These are phyloP conservation scores for Cucumis cinereus DNA, from an alignment of 306 rosid genomes.

Conservation along the genomic window DNA sequence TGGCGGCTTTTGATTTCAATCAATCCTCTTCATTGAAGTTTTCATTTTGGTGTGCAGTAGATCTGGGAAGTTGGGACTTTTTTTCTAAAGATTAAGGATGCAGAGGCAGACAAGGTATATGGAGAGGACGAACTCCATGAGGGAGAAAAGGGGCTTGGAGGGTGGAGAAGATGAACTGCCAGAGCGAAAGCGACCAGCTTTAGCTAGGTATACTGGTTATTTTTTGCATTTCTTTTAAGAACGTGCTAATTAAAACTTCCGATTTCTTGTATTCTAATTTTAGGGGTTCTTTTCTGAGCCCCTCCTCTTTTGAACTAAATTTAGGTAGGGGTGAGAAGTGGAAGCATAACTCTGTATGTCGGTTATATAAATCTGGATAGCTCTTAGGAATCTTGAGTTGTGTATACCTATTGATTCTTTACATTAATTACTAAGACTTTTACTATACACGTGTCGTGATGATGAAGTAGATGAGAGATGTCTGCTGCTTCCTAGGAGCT, in stretches of 20 bases:
- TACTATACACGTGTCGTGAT: background rate
- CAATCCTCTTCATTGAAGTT: background rate
- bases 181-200: constrained; percentile 91
- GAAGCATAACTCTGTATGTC: background rate
- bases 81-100: constrained; percentile 25
- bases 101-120: constrained; percentile 45
- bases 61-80: constrained; percentile 24
- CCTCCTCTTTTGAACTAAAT: background rate
- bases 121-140: constrained; percentile 45
- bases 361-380: background rate
- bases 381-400: background rate
- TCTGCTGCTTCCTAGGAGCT: background rate
- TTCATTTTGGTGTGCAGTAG: constrained; percentile 26
- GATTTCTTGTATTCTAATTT: background rate
- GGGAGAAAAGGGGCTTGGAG: constrained; percentile 74
- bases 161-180: constrained; percentile 86
- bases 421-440: background rate
- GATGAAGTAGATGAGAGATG: background rate
- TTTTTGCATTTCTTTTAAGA: background rate
- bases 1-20: constrained; percentile 9
- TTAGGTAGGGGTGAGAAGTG: background rate
- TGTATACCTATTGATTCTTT: background rate
- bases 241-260: background rate
- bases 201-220: constrained; percentile 54
- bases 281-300: background rate